Percentiles rank a stretch among this genome's conserved stretches.
Evolutionary conservation across 2,329 filamentous ascomycete genomes (phyloP).

Genomic region (Colletotrichum horii): DNA sequence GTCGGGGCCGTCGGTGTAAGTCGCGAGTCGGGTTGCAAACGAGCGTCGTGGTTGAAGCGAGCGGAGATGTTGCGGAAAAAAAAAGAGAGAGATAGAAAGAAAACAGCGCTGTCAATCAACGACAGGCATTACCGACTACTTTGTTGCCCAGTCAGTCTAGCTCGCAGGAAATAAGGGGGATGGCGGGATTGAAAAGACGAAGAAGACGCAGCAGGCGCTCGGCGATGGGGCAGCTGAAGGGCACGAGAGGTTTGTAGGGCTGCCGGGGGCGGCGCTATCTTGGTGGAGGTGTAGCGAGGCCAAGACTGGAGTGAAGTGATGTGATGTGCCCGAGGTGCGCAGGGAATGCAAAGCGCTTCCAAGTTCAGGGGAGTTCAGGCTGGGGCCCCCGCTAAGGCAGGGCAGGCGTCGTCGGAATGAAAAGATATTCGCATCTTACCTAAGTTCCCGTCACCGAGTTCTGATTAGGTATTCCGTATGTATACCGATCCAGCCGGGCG

Average conservation of each 20-base stretch:
- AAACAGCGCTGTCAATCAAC: background rate
- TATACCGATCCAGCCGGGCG: background rate
- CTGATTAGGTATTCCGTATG: background rate
- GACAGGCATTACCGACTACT: background rate
- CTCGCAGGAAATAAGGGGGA: background rate
- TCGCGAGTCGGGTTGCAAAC: background rate
- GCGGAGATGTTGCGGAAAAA: background rate
- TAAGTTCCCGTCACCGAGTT: background rate
- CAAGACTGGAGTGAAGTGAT: background rate
- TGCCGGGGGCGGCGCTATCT: background rate
- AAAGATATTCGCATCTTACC: background rate
- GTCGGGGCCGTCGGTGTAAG: background rate
- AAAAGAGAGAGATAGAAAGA: background rate
- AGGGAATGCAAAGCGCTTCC: background rate
- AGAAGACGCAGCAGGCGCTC: background rate
- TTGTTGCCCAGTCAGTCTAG: slow-evolving; percentile 2
- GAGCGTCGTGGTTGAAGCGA: background rate
- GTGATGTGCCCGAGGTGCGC: background rate
- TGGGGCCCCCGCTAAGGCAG: background rate
- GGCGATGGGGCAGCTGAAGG: slow-evolving; percentile 11
- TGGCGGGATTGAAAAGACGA: background rate
- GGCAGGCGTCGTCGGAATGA: background rate
- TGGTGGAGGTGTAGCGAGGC: slow-evolving; percentile 1
- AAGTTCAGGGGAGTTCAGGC: background rate
- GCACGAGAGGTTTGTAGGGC: slow-evolving; percentile 6